Evolutionary conservation across 2,329 filamentous ascomycete genomes (phyloP).

Genomic region (Fonsecaea monophora): DNA sequence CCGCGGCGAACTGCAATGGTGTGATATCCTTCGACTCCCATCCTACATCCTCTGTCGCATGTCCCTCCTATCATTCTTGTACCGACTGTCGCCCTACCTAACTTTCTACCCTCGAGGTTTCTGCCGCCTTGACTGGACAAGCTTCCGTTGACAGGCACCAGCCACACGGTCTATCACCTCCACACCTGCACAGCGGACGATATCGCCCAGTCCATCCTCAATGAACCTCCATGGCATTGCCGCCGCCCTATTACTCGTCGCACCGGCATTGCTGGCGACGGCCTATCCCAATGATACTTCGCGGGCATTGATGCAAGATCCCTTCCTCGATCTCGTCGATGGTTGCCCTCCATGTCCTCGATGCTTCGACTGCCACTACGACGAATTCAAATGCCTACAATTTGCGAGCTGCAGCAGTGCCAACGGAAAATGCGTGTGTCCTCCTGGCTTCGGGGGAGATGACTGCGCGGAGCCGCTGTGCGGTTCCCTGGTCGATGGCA

Average conservation of each 20-base stretch:
- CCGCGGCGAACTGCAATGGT: constrained; percentile 14
- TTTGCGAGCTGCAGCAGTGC: constrained; percentile 87
- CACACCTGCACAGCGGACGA: constrained; percentile 18
- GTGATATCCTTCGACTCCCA: constrained; percentile 15
- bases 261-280: constrained; percentile 22
- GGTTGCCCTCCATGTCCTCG: constrained; percentile 56
- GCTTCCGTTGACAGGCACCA: constrained; percentile 33
- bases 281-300: constrained; percentile 63
- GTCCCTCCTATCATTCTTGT: background rate
- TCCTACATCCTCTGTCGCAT: constrained; percentile 11
- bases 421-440: constrained; percentile 92
- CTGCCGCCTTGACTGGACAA: constrained; percentile 23
- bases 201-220: constrained; percentile 13
- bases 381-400: constrained; percentile 88
- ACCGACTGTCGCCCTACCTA: background rate
- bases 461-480: constrained; percentile 93
- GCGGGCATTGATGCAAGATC: constrained; percentile 65
- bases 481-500: constrained; percentile 82
- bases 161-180: constrained; percentile 22
- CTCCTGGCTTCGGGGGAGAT: constrained; percentile 89
- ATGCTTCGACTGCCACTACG: constrained; percentile 97
- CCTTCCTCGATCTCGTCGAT: constrained; percentile 72
- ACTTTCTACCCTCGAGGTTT: background rate
- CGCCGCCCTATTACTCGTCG: constrained; percentile 26
- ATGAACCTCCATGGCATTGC: constrained; percentile 34